Evolutionary conservation across 805 yeast species (phyloP).

Genomic region (Hanseniaspora valbyensis): DNA sequence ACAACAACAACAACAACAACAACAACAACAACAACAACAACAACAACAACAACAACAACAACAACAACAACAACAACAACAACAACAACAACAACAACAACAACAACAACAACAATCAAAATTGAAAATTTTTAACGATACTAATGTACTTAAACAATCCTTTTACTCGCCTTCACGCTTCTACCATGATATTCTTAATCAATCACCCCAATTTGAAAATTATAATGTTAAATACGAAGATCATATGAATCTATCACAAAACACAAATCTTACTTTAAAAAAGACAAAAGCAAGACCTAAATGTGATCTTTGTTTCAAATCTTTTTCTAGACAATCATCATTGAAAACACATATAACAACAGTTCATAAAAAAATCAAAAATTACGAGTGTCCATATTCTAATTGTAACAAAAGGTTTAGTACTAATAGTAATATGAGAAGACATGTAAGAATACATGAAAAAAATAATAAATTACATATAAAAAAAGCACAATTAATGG

Average conservation of each 20-base stretch:
- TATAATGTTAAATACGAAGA: background rate
- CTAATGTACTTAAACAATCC: background rate
- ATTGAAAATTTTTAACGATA: background rate
- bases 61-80: no score
- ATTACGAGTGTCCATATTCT: conserved; percentile 53
- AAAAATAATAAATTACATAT: conserved; percentile 8
- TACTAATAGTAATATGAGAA: conserved; percentile 27
- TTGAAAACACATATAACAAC: conserved; percentile 61
- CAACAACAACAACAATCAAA: background rate
- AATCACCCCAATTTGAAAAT: background rate
- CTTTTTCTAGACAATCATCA: conserved; percentile 80
- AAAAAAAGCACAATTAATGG: background rate
- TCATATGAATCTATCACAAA: background rate
- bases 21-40: no score
- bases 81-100: no score
- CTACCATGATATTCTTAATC: background rate
- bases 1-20: no score
- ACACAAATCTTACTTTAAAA: background rate
- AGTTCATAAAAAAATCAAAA: conserved; percentile 80
- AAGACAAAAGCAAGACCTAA: conserved; percentile 5
- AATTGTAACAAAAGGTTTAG: conserved; percentile 56
- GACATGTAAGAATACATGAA: conserved; percentile 26
- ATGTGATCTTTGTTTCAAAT: conserved; percentile 64
- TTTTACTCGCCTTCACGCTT: background rate
- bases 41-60: no score